phyloP scores from a whole-genome alignment of 2,329 filamentous ascomycete genomes.

The Ophiognomonia clavigignenti-juglandacearum region DNA sequence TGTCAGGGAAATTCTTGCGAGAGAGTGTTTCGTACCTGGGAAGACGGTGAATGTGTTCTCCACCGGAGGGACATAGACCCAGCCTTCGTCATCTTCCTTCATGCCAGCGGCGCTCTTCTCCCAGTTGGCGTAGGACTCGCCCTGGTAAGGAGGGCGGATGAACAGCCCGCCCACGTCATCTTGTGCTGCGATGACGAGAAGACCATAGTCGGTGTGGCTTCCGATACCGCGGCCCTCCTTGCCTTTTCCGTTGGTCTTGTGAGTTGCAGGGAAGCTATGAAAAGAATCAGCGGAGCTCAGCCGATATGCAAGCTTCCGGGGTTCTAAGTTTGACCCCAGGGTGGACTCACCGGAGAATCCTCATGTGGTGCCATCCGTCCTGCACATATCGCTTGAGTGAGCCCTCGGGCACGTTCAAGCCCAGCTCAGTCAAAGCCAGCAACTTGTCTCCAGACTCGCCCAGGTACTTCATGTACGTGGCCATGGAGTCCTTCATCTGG shows the following conservation, averaged over 20 bases:
- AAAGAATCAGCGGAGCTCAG: not conserved
- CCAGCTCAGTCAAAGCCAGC: slow-evolving; percentile 40
- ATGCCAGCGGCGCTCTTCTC: slow-evolving; percentile 37
- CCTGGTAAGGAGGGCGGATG: slow-evolving; percentile 35
- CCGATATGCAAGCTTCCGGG: too few species aligned
- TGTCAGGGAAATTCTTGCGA: not conserved
- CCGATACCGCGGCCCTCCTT: slow-evolving; percentile 45
- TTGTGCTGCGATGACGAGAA: slow-evolving; percentile 45
- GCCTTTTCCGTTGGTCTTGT: slow-evolving; percentile 41
- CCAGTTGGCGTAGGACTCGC: slow-evolving; percentile 41
- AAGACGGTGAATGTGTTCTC: slow-evolving; percentile 43
- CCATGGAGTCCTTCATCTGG: slow-evolving; percentile 34
- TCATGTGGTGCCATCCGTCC: slow-evolving; percentile 49
- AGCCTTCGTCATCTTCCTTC: slow-evolving; percentile 38
- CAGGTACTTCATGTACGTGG: slow-evolving; percentile 35
- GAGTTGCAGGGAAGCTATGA: slow-evolving; percentile 27
- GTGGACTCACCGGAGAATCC: slow-evolving; percentile 39
- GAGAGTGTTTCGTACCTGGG: slow-evolving; percentile 29
- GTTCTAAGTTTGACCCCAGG: too few species aligned
- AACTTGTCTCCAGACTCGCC: slow-evolving; percentile 38
- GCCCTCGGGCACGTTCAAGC: slow-evolving; percentile 34
- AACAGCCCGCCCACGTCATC: slow-evolving; percentile 47
- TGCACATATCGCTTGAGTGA: slow-evolving; percentile 36
- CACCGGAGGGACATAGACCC: slow-evolving; percentile 43
- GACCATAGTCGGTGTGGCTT: slow-evolving; percentile 46